Percentiles rank a stretch among this genome's conserved stretches.
Conservation (phyloP, 1,139 yeast species). For the Yamadazyma songkhlaensis region DNA sequence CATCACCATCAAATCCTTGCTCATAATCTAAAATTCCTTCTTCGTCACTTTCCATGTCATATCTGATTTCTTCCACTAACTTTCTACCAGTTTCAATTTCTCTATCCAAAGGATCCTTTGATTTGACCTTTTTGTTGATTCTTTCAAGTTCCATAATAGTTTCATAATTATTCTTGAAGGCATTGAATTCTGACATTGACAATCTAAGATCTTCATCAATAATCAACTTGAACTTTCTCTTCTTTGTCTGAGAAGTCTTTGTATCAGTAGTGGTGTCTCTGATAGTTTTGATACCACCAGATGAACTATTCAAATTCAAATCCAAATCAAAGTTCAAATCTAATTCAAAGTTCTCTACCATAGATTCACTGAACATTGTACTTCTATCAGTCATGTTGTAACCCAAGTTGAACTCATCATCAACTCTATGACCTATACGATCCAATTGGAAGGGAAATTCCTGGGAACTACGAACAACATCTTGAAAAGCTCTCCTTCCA, state of each 20-base stretch:
- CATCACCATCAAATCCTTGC: slow-evolving; percentile 5
- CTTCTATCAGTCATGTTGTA: slow-evolving; percentile 8
- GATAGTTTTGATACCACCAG: background rate
- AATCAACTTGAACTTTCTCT: slow-evolving; percentile 5
- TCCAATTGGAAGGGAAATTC: background rate
- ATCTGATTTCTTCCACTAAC: slow-evolving; percentile 1
- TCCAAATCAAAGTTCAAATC: background rate
- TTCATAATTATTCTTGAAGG: slow-evolving; percentile 8
- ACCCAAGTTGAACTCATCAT: slow-evolving; percentile 11
- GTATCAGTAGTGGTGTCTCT: too few relatives aligned
- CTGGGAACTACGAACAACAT: background rate
- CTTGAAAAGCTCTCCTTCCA: slow-evolving; percentile 14
- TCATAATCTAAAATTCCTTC: background rate
- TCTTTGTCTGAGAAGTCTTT: background rate
- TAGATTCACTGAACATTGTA: background rate
- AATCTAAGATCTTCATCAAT: slow-evolving; percentile 5
- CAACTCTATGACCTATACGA: background rate
- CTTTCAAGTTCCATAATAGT: slow-evolving; percentile 8
- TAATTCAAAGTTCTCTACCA: background rate
- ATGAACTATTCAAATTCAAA: background rate
- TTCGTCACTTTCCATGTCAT: background rate
- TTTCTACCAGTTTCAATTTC: slow-evolving; percentile 19
- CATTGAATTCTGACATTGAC: background rate
- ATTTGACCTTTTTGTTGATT: slow-evolving; percentile 3
- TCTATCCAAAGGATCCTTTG: slow-evolving; percentile 2